Evolutionary conservation across 2,329 filamentous ascomycete genomes (phyloP).

Genomic region (Phyllosticta citrichinensis): DNA sequence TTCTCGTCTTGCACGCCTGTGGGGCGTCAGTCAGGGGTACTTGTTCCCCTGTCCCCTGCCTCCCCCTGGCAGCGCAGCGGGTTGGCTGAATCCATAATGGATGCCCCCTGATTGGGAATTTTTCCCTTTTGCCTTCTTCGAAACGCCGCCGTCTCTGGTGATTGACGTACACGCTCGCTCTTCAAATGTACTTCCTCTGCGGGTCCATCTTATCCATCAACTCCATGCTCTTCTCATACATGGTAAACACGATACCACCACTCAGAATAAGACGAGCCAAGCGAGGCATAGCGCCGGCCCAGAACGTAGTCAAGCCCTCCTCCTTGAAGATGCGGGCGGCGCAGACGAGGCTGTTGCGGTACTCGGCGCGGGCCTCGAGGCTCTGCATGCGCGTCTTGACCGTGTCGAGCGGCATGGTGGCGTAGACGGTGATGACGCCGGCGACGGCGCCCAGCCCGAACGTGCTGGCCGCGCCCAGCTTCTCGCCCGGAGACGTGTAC

Average conservation of each 20-base stretch:
- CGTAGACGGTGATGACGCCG: slow-evolving; percentile 77
- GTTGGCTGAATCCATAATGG: too few species aligned
- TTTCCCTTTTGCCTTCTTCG: not conserved
- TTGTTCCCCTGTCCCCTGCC: too few species aligned
- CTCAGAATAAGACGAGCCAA: slow-evolving; percentile 78
- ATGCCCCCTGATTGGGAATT: not conserved
- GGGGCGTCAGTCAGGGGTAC: too few species aligned
- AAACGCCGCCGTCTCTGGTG: not conserved
- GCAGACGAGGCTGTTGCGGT: slow-evolving; percentile 82
- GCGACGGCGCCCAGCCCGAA: slow-evolving; percentile 86
- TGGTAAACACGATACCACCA: slow-evolving; percentile 91
- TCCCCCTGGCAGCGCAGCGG: too few species aligned
- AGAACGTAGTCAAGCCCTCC: slow-evolving; percentile 82
- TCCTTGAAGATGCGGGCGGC: slow-evolving; percentile 75
- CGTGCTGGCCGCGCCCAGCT: slow-evolving; percentile 76
- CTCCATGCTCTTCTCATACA: slow-evolving; percentile 84
- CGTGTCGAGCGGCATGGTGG: slow-evolving; percentile 69
- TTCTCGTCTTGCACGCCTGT: too few species aligned
- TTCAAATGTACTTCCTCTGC: slow-evolving; percentile 50
- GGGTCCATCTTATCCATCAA: slow-evolving; percentile 72
- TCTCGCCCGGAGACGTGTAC: slow-evolving; percentile 90
- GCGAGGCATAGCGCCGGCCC: slow-evolving; percentile 84
- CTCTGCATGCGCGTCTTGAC: slow-evolving; percentile 98
- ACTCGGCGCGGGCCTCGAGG: slow-evolving; percentile 68
- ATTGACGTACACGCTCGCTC: not conserved